These are phyloP conservation scores for Gossypium stocksii DNA, from an alignment of 345 rosid genomes.

Conservation along the genomic window DNA sequence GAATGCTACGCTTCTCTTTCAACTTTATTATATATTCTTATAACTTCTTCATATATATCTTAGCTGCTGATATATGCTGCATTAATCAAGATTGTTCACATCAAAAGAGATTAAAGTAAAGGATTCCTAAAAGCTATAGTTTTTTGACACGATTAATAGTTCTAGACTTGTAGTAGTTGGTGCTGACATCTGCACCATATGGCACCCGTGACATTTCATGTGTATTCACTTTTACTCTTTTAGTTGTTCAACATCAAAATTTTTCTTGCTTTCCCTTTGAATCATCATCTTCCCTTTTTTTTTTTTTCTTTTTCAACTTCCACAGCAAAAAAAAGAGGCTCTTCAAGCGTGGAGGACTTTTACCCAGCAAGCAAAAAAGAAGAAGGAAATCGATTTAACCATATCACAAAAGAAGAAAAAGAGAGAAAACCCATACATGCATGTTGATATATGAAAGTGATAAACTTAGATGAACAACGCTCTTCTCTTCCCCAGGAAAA, in stretches of 20 bases:
- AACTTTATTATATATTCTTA: background rate
- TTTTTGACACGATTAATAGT: background rate
- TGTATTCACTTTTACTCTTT: background rate
- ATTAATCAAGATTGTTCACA: background rate
- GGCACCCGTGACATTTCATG: background rate
- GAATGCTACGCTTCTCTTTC: background rate
- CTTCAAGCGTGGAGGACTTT: background rate
- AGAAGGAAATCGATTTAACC: background rate
- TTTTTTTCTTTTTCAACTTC: background rate
- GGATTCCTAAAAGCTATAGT: background rate
- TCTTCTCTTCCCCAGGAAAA: background rate
- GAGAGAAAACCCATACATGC: background rate
- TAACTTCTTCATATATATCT: too few relatives aligned
- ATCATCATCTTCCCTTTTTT: background rate
- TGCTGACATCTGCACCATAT: constrained; percentile 4
- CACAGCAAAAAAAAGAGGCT: background rate
- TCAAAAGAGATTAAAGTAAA: background rate
- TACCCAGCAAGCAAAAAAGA: background rate
- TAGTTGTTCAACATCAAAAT: background rate
- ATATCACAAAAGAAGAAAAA: background rate
- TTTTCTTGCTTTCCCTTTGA: constrained; percentile 1
- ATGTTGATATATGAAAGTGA: background rate
- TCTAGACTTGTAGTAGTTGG: background rate
- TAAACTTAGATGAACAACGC: background rate
- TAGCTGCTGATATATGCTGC: too few relatives aligned